These are phyloP conservation scores for Catunica adiposa DNA, from an alignment of 2,329 filamentous ascomycete genomes.

Conservation along the genomic window DNA sequence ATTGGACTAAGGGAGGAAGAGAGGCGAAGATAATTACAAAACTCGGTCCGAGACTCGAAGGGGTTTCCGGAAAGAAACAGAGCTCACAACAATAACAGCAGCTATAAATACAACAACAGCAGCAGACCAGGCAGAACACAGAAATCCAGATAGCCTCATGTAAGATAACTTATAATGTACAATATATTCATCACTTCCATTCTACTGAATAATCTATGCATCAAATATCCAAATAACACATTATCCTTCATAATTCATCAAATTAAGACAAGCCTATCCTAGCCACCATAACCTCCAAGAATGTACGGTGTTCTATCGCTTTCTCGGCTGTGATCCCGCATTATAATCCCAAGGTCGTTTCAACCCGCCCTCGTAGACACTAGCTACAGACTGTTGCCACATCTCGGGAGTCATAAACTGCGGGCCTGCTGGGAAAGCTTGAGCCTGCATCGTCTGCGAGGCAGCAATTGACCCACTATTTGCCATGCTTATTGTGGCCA, in stretches of 20 bases:
- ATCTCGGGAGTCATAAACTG: slow-evolving; percentile 52
- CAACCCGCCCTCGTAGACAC: slow-evolving; percentile 48
- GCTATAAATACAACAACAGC: not conserved
- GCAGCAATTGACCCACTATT: slow-evolving; percentile 18
- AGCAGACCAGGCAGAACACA: not conserved
- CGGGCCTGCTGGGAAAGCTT: slow-evolving; percentile 33
- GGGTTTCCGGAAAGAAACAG: no score
- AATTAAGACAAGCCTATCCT: not conserved
- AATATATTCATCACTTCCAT: not conserved
- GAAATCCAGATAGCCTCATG: not conserved
- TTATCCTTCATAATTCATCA: not conserved
- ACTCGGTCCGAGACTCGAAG: not conserved
- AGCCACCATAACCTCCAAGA: no score
- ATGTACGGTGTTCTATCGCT: no score
- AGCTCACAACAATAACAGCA: not conserved
- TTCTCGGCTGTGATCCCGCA: slow-evolving; percentile 18
- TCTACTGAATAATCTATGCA: not conserved
- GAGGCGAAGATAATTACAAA: not conserved
- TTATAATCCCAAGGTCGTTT: slow-evolving; percentile 47
- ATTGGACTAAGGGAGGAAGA: not conserved
- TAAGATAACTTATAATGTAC: not conserved
- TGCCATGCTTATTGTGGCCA: slow-evolving; percentile 3
- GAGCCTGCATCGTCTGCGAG: slow-evolving; percentile 23
- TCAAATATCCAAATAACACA: not conserved
- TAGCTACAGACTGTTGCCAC: slow-evolving; percentile 58